A percentile compares a stretch with the other conserved stretches of the same genome.
These are phyloP conservation scores for Cryptococcus depauperatus DNA, from an alignment of 1,284 basidiomycete species.

Conservation along the genomic window DNA sequence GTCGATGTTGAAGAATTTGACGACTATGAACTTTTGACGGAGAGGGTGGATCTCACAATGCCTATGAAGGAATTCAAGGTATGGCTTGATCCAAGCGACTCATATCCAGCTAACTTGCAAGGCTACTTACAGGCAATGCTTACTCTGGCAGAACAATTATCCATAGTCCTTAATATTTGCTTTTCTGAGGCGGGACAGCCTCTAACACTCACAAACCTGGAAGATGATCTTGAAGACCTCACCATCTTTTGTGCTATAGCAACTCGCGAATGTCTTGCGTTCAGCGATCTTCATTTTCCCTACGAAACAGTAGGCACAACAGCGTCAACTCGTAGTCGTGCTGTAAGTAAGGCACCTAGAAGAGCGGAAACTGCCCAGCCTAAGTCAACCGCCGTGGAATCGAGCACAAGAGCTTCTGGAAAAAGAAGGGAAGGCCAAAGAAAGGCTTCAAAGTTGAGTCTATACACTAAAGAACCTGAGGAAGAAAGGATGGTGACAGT, in stretches of 20 bases:
- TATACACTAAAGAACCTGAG: background rate
- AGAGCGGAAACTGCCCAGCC: background rate
- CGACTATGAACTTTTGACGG: conserved; percentile 30
- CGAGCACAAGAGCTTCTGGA: background rate
- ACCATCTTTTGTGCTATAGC: conserved; percentile 41
- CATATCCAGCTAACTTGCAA: background rate
- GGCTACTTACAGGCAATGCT: conserved; percentile 29
- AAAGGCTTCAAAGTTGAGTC: background rate
- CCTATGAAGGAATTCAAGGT: conserved; percentile 46
- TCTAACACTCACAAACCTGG: conserved; percentile 31
- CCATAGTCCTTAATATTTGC: conserved; percentile 33
- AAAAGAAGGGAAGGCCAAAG: background rate
- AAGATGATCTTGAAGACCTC: conserved; percentile 24
- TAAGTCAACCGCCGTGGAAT: background rate
- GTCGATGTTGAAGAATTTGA: conserved; percentile 38
- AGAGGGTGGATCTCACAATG: conserved; percentile 34
- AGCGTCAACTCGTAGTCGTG: background rate
- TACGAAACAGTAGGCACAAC: background rate
- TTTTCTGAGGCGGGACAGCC: conserved; percentile 42
- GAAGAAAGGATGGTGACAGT: background rate
- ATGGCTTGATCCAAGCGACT: background rate
- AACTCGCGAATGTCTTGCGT: conserved; percentile 37
- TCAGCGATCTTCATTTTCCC: conserved; percentile 13
- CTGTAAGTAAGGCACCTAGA: background rate
- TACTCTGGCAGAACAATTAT: conserved; percentile 37